phyloP scores from a whole-genome alignment of 2,329 filamentous ascomycete species.

The Pestalotiopsis sp. region DNA sequence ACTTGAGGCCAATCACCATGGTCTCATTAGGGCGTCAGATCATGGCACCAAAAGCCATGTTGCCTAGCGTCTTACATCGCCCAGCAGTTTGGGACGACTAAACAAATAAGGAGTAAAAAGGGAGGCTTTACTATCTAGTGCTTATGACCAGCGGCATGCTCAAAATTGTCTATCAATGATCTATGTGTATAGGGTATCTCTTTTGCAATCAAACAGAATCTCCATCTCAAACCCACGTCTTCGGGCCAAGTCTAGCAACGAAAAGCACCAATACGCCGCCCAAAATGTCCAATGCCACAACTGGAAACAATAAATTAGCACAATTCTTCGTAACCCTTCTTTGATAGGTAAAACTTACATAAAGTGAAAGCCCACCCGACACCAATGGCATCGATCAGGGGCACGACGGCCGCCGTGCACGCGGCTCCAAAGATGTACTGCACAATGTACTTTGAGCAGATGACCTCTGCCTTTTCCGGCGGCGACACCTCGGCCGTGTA shows the following conservation, averaged over 20 bases:
- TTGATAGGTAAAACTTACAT: background rate
- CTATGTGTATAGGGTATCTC: background rate
- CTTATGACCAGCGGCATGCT: background rate
- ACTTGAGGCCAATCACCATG: background rate
- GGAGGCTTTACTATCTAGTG: background rate
- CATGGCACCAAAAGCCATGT: background rate
- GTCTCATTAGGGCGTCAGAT: background rate
- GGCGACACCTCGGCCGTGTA: slow-evolving; percentile 17
- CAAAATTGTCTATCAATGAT: background rate
- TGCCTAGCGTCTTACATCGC: background rate
- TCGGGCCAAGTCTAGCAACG: background rate
- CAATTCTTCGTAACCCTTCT: no score
- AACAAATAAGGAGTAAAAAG: background rate
- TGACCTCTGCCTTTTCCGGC: slow-evolving; percentile 21
- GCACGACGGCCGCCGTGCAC: slow-evolving; percentile 27
- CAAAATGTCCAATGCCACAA: slow-evolving; percentile 5
- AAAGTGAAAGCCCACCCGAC: slow-evolving; percentile 20
- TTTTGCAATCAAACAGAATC: background rate
- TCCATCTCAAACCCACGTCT: background rate
- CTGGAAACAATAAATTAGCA: background rate
- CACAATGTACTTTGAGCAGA: slow-evolving; percentile 34
- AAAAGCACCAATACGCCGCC: slow-evolving; percentile 6
- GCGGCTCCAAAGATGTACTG: slow-evolving; percentile 31
- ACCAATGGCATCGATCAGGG: slow-evolving; percentile 31
- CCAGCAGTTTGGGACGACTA: background rate